Base-by-base conservation (phyloP, 495 filamentous ascomycete genomes). In the Xylaria longipes region DNA sequence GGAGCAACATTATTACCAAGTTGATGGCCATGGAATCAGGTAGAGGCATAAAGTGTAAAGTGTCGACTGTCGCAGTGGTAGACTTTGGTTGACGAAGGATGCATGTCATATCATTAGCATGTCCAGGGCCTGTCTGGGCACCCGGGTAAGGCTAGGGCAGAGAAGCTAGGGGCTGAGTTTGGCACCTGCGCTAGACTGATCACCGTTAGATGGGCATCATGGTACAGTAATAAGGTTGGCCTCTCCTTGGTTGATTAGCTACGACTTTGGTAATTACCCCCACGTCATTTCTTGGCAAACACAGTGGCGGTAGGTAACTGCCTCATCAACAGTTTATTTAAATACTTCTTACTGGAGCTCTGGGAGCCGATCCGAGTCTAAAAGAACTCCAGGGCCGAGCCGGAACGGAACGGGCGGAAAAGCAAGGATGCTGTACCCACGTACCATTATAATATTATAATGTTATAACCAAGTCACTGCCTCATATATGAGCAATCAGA, bases 1-100 rank as follows among this genome's bases (percentile, higher is more conserved):
- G n/a, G 20, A 60, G 33, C 63, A 8, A 27, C 63, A 66, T 66
- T 29, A 66, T 66, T 66, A 50, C 63, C 63, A 66, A 22, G 22
- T n/a, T 3, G 61, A 35, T 46, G 25, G 45, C 31, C n/a, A 27
- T 2, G 6, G 15, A 48, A 33, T 25, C 25, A 15, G 46, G 25
- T 29, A 52, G 17, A 22, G 63, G 22, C 39, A 20, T 31, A 12
- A 22, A 60, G 17, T 22, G n/a, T 50, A 7, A 2, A 50, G 9
- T 12, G 39, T 46, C 5, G 9, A 64, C 46, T 46, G 15, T 15
- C 22, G 52, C 27, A 56, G 17, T 54, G 50, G 20, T 58, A 22
- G 12, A 37, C 25, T 37, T 37, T 27, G 39, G 41, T 27, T 45
- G 25, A 46, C 35, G 41, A 46, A 65, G 62, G 62, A 65, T 45